Conservation (phyloP, 2,329 filamentous ascomycete species). For the Claviceps pazoutovae region DNA sequence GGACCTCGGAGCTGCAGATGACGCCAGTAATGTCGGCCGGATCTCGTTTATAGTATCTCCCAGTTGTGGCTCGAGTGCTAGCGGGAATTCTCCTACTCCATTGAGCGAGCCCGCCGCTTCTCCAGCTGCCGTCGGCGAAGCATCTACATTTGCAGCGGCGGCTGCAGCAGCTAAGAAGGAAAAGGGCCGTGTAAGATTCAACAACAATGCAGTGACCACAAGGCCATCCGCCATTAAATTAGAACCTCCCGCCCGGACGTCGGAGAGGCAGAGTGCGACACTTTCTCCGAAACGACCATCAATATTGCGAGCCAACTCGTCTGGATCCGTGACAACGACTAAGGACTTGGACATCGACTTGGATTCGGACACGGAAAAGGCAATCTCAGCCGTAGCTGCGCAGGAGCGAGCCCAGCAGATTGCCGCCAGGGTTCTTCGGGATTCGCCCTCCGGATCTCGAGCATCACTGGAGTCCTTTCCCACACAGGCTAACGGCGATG, state of each 20-base stretch:
- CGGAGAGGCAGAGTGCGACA: slow-evolving; percentile 3
- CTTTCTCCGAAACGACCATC: slow-evolving; percentile 23
- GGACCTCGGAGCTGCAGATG: background rate
- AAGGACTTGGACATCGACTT: slow-evolving; percentile 14
- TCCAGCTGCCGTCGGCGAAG: background rate
- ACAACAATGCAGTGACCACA: slow-evolving; percentile 27
- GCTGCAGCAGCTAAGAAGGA: slow-evolving; percentile 21
- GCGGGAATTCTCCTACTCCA: background rate
- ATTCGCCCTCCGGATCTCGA: slow-evolving; percentile 22
- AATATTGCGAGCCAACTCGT: slow-evolving; percentile 28
- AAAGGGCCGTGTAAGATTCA: slow-evolving; percentile 34
- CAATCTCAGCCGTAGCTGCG: slow-evolving; percentile 25
- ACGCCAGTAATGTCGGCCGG: background rate
- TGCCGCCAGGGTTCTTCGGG: slow-evolving; percentile 24
- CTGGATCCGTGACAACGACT: slow-evolving; percentile 21
- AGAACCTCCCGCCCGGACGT: background rate
- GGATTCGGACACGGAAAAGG: slow-evolving; percentile 14
- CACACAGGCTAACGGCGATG: slow-evolving; percentile 16
- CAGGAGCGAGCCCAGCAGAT: slow-evolving; percentile 29
- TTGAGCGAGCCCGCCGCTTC: background rate
- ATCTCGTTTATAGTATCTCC: background rate
- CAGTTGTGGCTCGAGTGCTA: background rate
- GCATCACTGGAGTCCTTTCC: slow-evolving; percentile 25
- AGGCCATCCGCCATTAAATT: slow-evolving; percentile 13
- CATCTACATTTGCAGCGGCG: background rate